Conservation (phyloP, 805 yeast genomes). For the Ogataea saltuana region DNA sequence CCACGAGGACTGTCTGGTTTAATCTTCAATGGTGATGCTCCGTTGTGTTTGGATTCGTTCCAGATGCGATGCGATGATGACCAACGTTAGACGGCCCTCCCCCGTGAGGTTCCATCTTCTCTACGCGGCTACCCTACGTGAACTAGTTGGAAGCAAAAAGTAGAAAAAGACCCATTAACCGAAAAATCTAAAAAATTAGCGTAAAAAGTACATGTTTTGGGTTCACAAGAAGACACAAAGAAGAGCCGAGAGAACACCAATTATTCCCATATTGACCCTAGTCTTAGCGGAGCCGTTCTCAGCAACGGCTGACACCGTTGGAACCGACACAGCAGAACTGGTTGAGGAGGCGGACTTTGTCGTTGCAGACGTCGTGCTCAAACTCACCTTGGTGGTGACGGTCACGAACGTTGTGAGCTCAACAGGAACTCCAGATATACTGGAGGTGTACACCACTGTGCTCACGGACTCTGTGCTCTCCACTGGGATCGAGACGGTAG, state of each 20-base stretch:
- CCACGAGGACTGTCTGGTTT: too few relatives aligned
- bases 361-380: slow-evolving; percentile 7
- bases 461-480: slow-evolving; percentile 18
- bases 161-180: too few relatives aligned
- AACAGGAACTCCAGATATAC: slow-evolving; percentile 28
- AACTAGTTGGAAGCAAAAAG: slow-evolving; percentile 6
- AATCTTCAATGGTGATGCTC: too few relatives aligned
- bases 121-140: too few relatives aligned
- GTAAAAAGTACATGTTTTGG: too few relatives aligned
- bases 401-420: slow-evolving; percentile 29
- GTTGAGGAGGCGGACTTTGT: slow-evolving; percentile 7
- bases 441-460: slow-evolving; percentile 28
- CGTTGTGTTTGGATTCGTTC: too few relatives aligned
- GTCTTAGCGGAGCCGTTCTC: slow-evolving; percentile 20
- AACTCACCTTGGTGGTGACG: slow-evolving; percentile 6
- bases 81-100: too few relatives aligned
- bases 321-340: slow-evolving; percentile 10
- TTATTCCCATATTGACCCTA: slow-evolving; percentile 12
- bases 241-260: slow-evolving; percentile 15
- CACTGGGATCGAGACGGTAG: slow-evolving; percentile 24
- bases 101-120: too few relatives aligned
- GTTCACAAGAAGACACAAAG: slow-evolving; percentile 15
- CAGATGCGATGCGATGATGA: too few relatives aligned
- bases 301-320: slow-evolving; percentile 17
- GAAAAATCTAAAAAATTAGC: too few relatives aligned